phyloP scores from a whole-genome alignment of 2,329 filamentous ascomycete genomes.

The Colletotrichum sp. region DNA sequence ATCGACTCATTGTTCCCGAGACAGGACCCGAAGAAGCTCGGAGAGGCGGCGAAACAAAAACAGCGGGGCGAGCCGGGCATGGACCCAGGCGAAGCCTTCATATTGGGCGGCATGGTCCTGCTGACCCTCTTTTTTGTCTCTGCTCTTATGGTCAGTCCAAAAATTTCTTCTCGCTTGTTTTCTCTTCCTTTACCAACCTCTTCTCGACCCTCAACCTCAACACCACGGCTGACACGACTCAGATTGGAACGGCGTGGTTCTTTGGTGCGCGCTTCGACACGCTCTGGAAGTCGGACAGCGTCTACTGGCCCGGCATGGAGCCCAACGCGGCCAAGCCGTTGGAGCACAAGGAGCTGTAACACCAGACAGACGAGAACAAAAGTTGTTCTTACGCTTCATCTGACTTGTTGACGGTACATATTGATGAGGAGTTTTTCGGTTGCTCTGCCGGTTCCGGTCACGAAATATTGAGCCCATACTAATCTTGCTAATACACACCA shows the following conservation, averaged over 20 bases:
- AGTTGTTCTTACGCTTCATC: conserved; percentile 17
- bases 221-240: not conserved
- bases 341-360: conserved; percentile 22
- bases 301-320: conserved; percentile 19
- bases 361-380: conserved; percentile 1
- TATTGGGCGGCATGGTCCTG: conserved; percentile 72
- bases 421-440: conserved; percentile 16
- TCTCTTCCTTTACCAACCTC: not conserved
- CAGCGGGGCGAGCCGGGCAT: conserved; percentile 47
- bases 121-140: conserved; percentile 75
- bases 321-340: conserved; percentile 10
- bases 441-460: conserved; percentile 11
- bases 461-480: conserved; percentile 15
- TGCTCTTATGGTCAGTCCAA: conserved; percentile 71
- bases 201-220: not conserved
- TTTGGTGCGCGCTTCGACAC: conserved; percentile 82
- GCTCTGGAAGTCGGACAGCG: conserved; percentile 18
- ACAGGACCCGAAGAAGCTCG: conserved; percentile 71
- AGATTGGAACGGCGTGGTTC: conserved; percentile 81
- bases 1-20: conserved; percentile 92
- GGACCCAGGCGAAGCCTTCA: conserved; percentile 64
- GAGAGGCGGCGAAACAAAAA: conserved; percentile 42
- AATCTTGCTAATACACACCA: conserved; percentile 22
- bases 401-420: conserved; percentile 22
- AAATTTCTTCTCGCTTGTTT: not conserved